Base-by-base conservation (phyloP, 2,329 filamentous ascomycete genomes). In the Aureobasidium sp. region DNA sequence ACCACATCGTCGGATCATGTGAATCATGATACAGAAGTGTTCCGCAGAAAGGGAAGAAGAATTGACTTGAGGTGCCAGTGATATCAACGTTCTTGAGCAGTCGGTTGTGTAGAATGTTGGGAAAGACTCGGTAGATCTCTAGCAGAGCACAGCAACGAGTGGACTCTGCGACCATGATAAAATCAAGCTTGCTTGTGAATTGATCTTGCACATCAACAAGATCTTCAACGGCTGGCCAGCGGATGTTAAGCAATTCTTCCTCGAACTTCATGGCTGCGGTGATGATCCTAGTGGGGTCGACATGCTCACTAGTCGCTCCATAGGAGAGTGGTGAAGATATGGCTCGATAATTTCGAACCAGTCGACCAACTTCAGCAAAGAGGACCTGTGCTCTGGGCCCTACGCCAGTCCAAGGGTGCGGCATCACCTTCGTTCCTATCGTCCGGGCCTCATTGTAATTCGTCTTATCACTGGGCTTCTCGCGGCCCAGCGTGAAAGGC, bases 61-160 rank as follows among this genome's bases (percentile, higher is more conserved):
- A 55, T 14, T 29, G 34, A 11, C 48, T 34, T 17, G 56, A 49
- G 4, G 34, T 41, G 17, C 56, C 56, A 36, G 56, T 59, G 17
- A 48, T 17, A 25, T 37, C 39, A 12, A 34, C 34, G 45, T 48
- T 45, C 52, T 29, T 39, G n/a, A 25, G 44, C 25, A 73, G 69
- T 72, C 63, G 36, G 71, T 70, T 51, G 69, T 70, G 36, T 67
- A 70, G 57, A 1, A 68, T 61, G 37, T 66, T 64, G 1, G 82
- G 82, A 62, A 84, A 84, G 44, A 80, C 78, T 20, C 81, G 79
- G 66, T 84, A 84, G 14, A 84, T 69, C 67, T 84, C 80, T 41
- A 84, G 72, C 1, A 84, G 73, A 0, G 81, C 82, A 3, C 78
- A 76, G 62, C 79, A 80, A 29, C 82, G 78, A 64, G 82, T 82